These are phyloP conservation scores for Hibiscus tridactylites DNA, from an alignment of 345 rosid species.

Conservation along the genomic window DNA sequence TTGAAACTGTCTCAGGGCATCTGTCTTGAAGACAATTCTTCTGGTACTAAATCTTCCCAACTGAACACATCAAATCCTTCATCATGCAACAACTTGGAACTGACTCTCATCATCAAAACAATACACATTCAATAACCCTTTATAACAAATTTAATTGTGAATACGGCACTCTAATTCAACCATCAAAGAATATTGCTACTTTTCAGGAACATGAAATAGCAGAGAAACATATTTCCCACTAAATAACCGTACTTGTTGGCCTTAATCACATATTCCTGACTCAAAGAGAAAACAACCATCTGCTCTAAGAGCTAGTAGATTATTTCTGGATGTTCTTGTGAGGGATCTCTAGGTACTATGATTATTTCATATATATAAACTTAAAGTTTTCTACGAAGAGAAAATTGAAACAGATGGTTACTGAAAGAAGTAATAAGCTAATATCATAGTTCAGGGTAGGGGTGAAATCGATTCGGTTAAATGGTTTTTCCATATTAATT, in stretches of 20 bases:
- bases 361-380: not conserved
- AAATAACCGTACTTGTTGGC: not conserved
- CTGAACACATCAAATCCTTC: not conserved
- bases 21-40: not conserved
- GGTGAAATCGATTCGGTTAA: too few species aligned
- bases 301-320: not conserved
- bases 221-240: not conserved
- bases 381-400: not conserved
- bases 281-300: not conserved
- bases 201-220: not conserved
- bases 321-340: not conserved
- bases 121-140: not conserved
- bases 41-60: not conserved
- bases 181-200: not conserved
- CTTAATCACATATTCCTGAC: slow-evolving; percentile 2
- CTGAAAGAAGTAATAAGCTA: not conserved
- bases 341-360: not conserved
- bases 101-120: not conserved
- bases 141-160: not conserved
- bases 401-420: not conserved
- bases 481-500: too few species aligned
- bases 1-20: not conserved
- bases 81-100: not conserved
- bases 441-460: not conserved
- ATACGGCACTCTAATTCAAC: not conserved